phyloP scores from a whole-genome alignment of 73 alveolate genomes.

The Uronychia binucleata region DNA sequence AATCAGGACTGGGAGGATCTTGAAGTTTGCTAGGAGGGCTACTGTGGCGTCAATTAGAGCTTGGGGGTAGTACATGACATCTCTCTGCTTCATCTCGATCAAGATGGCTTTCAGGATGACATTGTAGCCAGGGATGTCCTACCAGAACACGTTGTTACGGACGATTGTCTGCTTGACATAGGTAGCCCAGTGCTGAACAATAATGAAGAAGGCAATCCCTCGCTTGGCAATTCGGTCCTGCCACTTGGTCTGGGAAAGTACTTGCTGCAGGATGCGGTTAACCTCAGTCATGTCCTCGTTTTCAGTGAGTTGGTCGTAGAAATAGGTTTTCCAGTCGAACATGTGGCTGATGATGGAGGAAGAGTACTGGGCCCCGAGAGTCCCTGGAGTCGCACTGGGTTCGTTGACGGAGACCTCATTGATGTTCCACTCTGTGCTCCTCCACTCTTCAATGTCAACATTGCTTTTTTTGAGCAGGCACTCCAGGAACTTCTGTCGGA shows the following conservation, averaged over 20 bases:
- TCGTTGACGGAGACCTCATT: neutral
- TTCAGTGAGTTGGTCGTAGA: constrained; percentile 66
- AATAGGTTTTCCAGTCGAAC: constrained; percentile 82
- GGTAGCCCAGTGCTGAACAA: constrained; percentile 77
- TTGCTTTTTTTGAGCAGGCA: constrained; percentile 30
- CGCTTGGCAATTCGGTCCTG: constrained; percentile 72
- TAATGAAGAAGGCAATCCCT: constrained; percentile 88
- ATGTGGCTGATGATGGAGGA: constrained; percentile 22
- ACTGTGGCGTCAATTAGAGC: constrained; percentile 73
- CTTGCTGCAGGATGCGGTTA: constrained; percentile 33
- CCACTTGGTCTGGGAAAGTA: constrained; percentile 63
- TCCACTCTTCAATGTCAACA: constrained; percentile 56
- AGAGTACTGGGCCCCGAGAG: neutral
- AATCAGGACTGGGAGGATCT: constrained; percentile 63
- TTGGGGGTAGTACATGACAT: constrained; percentile 80
- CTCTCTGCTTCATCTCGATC: constrained; percentile 79
- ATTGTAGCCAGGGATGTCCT: constrained; percentile 82
- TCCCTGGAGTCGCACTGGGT: neutral
- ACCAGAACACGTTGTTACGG: constrained; percentile 73
- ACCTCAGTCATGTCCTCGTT: constrained; percentile 31
- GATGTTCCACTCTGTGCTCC: constrained; percentile 46
- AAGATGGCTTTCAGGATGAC: constrained; percentile 71
- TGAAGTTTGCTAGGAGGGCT: constrained; percentile 64
- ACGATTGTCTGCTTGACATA: constrained; percentile 65
- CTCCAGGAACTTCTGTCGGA: constrained; percentile 37